Conservation (phyloP, 1,284 basidiomycete genomes). For the Tilletiaria anomala region DNA sequence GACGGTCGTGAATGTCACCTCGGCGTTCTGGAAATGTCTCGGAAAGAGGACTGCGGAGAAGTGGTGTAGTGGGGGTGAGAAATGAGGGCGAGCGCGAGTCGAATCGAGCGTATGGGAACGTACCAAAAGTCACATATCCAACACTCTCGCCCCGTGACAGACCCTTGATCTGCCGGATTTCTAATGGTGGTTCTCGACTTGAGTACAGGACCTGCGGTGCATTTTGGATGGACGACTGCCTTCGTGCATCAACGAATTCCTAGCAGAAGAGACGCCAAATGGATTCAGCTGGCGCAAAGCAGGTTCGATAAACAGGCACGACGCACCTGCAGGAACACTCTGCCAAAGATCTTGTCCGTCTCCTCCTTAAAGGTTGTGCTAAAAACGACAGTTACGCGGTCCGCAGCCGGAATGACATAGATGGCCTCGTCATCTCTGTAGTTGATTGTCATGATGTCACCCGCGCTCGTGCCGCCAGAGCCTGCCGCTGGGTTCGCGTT, state of each 20-base stretch:
- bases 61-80: too few relatives aligned
- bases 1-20: constrained; percentile 67
- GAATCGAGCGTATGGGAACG: constrained; percentile 12
- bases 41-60: constrained; percentile 70
- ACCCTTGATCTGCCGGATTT: constrained; percentile 73
- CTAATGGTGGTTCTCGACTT: constrained; percentile 84
- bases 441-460: constrained; percentile 77
- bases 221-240: constrained; percentile 81
- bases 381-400: constrained; percentile 96
- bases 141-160: constrained; percentile 74
- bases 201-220: constrained; percentile 98
- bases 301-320: too few relatives aligned
- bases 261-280: constrained; percentile 37
- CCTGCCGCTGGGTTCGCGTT: too few relatives aligned
- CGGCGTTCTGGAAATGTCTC: constrained; percentile 70
- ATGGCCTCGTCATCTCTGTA: constrained; percentile 89
- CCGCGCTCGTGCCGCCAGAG: constrained; percentile 18
- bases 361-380: constrained; percentile 94
- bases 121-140: constrained; percentile 89
- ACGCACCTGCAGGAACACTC: constrained; percentile 84
- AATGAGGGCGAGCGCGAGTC: not conserved
- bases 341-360: constrained; percentile 90
- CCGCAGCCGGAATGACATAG: constrained; percentile 78
- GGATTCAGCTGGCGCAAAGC: not conserved
- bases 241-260: constrained; percentile 97